Percentiles rank a stretch among this genome's conserved stretches.
Conservation (phyloP, 805 yeast species). For the Pichia phayaonensis region DNA sequence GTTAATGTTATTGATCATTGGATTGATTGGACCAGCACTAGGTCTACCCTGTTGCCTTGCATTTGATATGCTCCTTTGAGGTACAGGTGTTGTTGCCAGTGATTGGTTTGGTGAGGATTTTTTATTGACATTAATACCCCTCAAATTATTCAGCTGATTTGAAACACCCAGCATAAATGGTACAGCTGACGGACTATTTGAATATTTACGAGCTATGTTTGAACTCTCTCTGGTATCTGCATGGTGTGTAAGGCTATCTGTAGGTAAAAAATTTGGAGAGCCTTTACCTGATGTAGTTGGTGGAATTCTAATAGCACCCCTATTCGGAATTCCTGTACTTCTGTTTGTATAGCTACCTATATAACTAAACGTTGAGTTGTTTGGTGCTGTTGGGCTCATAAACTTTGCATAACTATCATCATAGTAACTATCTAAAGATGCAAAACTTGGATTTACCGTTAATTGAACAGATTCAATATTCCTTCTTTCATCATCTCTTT, state of each 20-base stretch:
- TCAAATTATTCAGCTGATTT: not conserved
- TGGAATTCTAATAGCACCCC: not conserved
- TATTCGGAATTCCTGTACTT: not conserved
- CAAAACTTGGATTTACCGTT: slow-evolving; percentile 58
- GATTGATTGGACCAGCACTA: not conserved
- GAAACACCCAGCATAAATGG: not conserved
- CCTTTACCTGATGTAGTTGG: not conserved
- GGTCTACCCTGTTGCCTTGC: not conserved
- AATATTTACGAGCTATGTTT: not conserved
- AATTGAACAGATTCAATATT: slow-evolving; percentile 6
- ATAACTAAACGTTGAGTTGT: not conserved
- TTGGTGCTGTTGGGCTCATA: not conserved
- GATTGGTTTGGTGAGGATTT: not conserved
- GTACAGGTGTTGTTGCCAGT: not conserved
- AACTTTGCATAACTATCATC: slow-evolving; percentile 20
- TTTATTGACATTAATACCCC: not conserved
- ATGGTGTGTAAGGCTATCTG: not conserved
- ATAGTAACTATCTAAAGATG: slow-evolving; percentile 66
- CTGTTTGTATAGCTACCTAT: slow-evolving; percentile 2
- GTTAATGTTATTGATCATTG: not conserved
- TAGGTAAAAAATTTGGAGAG: not conserved
- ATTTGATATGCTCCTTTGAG: not conserved
- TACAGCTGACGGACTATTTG: slow-evolving; percentile 1
- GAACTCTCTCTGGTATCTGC: not conserved
- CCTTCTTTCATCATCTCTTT: slow-evolving; percentile 3